These are phyloP conservation scores for Vitis hybrid DNA, from an alignment of 177 flowering plant species.

Conservation along the genomic window DNA sequence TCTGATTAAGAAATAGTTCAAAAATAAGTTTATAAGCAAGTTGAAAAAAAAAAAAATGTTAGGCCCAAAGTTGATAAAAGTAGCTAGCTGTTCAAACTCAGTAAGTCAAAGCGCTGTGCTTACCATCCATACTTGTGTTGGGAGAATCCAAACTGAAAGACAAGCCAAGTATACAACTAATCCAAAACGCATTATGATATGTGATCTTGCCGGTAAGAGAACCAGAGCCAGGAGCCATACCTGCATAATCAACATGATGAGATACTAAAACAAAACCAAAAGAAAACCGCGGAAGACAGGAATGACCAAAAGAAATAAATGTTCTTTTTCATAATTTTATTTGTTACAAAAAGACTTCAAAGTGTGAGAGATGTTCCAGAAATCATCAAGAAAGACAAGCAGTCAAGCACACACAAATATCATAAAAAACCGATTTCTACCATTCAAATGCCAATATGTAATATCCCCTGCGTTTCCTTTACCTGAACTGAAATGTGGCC, in stretches of 20 bases:
- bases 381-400: neutral
- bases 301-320: neutral
- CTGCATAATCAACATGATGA: conserved; percentile 42
- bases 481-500: too few species aligned
- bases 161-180: conserved; percentile 62
- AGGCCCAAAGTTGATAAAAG: neutral
- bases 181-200: conserved; percentile 73
- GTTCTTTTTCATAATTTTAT: neutral
- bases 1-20: too few species aligned
- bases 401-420: neutral
- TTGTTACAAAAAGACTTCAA: neutral
- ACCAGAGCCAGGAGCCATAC: conserved; percentile 89
- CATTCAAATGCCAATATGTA: too few species aligned
- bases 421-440: neutral
- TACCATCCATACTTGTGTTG: conserved; percentile 82
- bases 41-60: too few species aligned
- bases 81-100: neutral
- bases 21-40: too few species aligned
- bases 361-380: neutral
- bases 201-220: conserved; percentile 82
- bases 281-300: neutral
- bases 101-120: conserved; percentile 8
- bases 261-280: neutral
- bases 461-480: too few species aligned
- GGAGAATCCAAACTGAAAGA: conserved; percentile 73